phyloP scores from a whole-genome alignment of 495 filamentous ascomycete genomes.

The Penicillium samsonianum region DNA sequence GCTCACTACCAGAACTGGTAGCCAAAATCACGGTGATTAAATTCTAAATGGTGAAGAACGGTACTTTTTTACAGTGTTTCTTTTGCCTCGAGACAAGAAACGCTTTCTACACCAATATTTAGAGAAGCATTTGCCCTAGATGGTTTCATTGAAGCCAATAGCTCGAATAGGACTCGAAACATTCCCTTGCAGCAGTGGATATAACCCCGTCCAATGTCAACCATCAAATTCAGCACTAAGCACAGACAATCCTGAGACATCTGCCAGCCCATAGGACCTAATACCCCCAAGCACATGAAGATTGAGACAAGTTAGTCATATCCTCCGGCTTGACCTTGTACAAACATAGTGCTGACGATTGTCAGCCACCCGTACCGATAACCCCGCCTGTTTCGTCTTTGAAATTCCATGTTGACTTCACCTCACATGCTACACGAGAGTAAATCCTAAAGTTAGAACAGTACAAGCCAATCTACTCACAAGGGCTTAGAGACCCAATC shows the following conservation, averaged over 20 bases:
- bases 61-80: too few species aligned
- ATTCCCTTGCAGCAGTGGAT: background rate
- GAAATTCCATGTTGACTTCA: background rate
- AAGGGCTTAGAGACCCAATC: background rate
- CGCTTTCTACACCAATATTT: too few species aligned
- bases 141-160: too few species aligned
- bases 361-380: conserved; percentile 13
- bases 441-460: background rate
- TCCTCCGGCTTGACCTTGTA: conserved; percentile 15
- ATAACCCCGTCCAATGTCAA: background rate
- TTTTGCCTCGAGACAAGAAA: too few species aligned
- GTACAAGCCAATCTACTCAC: background rate
- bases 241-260: background rate
- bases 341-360: conserved; percentile 31
- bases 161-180: too few species aligned
- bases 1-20: too few species aligned
- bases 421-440: background rate
- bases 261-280: background rate
- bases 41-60: too few species aligned
- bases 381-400: background rate
- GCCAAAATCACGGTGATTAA: too few species aligned
- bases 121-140: background rate
- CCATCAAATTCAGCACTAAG: background rate
- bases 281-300: background rate
- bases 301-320: conserved; percentile 4